A percentile compares a stretch with the other conserved stretches of the same genome.
Conservation (phyloP, 192 early-diverging fungal species). For the Umbelopsis isabellina region DNA sequence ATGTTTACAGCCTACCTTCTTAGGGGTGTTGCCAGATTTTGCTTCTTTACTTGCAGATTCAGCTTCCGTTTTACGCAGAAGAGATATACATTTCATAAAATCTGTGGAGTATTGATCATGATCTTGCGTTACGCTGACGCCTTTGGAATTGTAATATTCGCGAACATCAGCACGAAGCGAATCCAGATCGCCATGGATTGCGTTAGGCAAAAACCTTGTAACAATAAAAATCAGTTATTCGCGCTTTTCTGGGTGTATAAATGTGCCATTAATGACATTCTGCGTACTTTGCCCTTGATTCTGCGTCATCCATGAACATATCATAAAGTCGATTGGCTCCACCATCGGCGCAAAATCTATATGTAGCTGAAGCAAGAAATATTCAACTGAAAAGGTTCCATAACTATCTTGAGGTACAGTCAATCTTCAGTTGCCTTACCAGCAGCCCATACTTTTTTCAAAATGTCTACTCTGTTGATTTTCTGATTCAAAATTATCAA, state of each 20-base stretch:
- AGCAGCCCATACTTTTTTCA: conserved; percentile 2
- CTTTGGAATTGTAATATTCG: conserved; percentile 65
- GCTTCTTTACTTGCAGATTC: not conserved
- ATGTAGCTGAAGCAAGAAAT: conserved; percentile 41
- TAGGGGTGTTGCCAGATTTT: no score
- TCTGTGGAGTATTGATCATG: conserved; percentile 74
- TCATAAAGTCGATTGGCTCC: conserved; percentile 88
- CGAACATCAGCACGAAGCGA: conserved; percentile 66
- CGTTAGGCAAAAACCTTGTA: conserved; percentile 72
- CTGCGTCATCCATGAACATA: conserved; percentile 47
- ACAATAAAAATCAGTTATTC: not conserved
- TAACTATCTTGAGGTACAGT: not conserved
- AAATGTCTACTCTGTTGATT: conserved; percentile 5
- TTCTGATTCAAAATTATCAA: conserved; percentile 4
- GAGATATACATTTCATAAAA: conserved; percentile 84
- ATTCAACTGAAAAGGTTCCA: not conserved
- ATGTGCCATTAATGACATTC: not conserved
- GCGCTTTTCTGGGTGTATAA: not conserved
- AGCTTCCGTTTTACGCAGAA: conserved; percentile 43
- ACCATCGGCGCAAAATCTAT: conserved; percentile 83
- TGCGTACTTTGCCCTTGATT: conserved; percentile 28
- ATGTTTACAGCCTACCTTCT: not conserved
- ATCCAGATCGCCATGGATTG: conserved; percentile 87
- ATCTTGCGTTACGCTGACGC: conserved; percentile 55
- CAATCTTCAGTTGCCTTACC: not conserved